Base-by-base conservation (phyloP, 306 rosid genomes). In the Hylodesmum podocarpum region DNA sequence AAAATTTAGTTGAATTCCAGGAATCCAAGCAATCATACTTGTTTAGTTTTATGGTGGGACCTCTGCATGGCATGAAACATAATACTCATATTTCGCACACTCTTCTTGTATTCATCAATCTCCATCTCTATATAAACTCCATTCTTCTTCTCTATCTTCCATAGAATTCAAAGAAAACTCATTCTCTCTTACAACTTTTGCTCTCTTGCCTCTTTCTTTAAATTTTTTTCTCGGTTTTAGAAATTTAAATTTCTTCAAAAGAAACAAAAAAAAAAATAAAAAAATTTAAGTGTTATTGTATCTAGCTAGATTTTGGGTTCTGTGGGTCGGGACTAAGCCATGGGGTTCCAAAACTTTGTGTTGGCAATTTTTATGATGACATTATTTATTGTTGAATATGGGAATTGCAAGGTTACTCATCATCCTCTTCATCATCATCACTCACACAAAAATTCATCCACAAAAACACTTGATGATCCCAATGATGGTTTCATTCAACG, bases 401-500 rank as follows among this genome's bases (percentile, higher is more conserved):
- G 66, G 70, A 65, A 40, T 40, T 80, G 73, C 33, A 31, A 13
- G 62, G 50, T 31, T 10, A n/a, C 10, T 14, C 22, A 12, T 24
- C 44, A 2, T 1, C 34, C 0, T 2, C 5, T 1, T 31, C 37
- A 25, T 34, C 65, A 77, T 1, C 10, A 39, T 13, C 27, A 47
- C 1, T 71, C 65, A 51, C 43, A 73, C 62, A 21, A 13, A 4
- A 33, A 33, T 24, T 4, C 3, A 72, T 14, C n/a, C 41, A 16
- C 11, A 24, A 19, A 50, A 50, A 50, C 3, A 84, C 54, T 16
- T 16, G 0, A 18, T 11, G 47, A 18, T 19, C n/a, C n/a, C n/a
- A 28, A 15, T 16, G 5, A 1, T 50, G 11, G 44, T 4, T 86
- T 78, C 34, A 80, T 80, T 21, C 19, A 46, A 73, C 37, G 89